These are phyloP conservation scores for Durusdinium trenchii DNA, from an alignment of 73 alveolate species.

Conservation along the genomic window DNA sequence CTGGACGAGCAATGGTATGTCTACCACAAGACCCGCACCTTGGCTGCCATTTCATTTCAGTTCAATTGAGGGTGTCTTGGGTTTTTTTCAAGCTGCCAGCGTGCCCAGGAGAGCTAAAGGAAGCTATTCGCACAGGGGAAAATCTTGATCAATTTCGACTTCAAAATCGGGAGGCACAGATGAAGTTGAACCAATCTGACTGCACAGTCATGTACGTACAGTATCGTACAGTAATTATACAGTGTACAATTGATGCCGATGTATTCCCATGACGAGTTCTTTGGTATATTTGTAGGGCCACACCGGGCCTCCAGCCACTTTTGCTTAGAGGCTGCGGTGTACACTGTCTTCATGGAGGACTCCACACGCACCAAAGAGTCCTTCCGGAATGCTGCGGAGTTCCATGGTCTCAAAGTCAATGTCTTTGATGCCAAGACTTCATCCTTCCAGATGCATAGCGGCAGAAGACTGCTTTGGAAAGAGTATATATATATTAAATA, in stretches of 20 bases:
- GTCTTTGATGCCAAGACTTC: conserved; percentile 96
- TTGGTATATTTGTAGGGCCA: too few species aligned
- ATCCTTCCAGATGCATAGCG: conserved; percentile 70
- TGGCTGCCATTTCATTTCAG: not conserved
- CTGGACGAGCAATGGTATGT: conserved; percentile 93
- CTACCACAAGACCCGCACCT: conserved; percentile 84
- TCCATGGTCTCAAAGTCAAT: conserved; percentile 91
- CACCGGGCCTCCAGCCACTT: too few species aligned
- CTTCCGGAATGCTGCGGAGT: conserved; percentile 94
- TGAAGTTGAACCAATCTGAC: too few species aligned
- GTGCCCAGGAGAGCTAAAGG: conserved; percentile 72
- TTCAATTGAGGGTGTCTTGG: not conserved
- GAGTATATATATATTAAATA: too few species aligned
- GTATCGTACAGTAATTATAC: too few species aligned
- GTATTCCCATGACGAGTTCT: too few species aligned
- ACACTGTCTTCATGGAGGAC: conserved; percentile 96
- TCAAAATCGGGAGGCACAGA: conserved; percentile 78
- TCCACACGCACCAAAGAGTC: conserved; percentile 93
- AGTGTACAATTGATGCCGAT: too few species aligned
- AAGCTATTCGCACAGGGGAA: conserved; percentile 75
- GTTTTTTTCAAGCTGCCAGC: not conserved
- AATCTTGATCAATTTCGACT: conserved; percentile 67
- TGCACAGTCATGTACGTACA: too few species aligned
- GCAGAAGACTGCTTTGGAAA: too few species aligned
- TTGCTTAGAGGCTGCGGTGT: conserved; percentile 88